Percentiles rank a stretch among this genome's conserved stretches.
Conservation (phyloP, 305 asterid genomes). For the Stenogyne calaminthoides region DNA sequence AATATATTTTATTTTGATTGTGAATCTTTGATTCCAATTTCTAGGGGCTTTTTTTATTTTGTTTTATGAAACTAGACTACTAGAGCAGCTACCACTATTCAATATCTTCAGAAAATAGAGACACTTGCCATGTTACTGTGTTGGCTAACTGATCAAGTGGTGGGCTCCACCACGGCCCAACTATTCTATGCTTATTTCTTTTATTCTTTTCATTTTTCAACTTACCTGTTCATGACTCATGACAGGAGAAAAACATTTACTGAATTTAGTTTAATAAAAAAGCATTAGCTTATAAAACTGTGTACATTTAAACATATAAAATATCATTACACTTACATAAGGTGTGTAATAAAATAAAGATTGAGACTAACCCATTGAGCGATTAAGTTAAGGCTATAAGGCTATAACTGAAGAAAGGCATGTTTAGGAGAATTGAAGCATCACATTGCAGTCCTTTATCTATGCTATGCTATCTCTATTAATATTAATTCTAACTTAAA, state of each 20-base stretch:
- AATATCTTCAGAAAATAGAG: conserved; percentile 27
- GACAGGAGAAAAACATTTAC: neutral
- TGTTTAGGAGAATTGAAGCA: conserved; percentile 18
- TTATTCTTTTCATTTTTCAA: neutral
- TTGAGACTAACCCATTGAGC: neutral
- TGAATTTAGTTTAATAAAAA: too few species aligned
- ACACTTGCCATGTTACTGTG: conserved; percentile 72
- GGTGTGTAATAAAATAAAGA: conserved; percentile 14
- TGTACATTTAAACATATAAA: too few species aligned
- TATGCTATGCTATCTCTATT: neutral
- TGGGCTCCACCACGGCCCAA: conserved; percentile 34
- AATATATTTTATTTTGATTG: neutral
- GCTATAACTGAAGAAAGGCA: neutral
- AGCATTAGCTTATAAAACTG: too few species aligned
- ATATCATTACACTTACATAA: too few species aligned
- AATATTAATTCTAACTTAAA: too few species aligned
- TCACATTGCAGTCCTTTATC: conserved; percentile 8
- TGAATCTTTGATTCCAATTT: conserved; percentile 12
- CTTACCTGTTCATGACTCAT: neutral
- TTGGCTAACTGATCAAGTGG: conserved; percentile 48
- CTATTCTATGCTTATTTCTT: neutral
- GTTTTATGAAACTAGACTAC: neutral
- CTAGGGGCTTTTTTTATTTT: conserved; percentile 26
- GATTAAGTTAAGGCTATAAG: neutral
- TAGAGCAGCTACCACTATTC: conserved; percentile 25